Conservation (phyloP, 768 basidiomycete species). For the Amanita inopinata region DNA sequence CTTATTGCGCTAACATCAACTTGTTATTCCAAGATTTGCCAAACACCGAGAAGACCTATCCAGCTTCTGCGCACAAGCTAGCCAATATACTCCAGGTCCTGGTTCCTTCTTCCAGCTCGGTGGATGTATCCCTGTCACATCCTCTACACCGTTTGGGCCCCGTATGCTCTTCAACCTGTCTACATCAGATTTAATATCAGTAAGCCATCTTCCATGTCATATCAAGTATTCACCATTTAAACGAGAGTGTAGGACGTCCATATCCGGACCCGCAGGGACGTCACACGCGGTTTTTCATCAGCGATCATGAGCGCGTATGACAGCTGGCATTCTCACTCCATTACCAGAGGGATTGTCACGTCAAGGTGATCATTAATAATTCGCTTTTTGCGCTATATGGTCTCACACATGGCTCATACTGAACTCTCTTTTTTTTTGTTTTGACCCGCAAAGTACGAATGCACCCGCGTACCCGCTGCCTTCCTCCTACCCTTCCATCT, state of each 20-base stretch:
- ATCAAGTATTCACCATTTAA: not conserved
- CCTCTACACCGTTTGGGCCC: conserved; percentile 20
- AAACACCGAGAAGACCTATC: conserved; percentile 28
- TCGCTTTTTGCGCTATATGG: conserved; percentile 15
- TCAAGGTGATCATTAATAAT: conserved; percentile 25
- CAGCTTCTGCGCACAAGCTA: conserved; percentile 36
- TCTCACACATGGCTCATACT: conserved; percentile 5
- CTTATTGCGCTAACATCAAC: conserved; percentile 4
- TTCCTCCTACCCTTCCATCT: conserved; percentile 46
- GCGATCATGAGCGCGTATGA: conserved; percentile 26
- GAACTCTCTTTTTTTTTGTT: conserved; percentile 5
- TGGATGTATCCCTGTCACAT: conserved; percentile 40
- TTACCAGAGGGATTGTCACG: conserved; percentile 13
- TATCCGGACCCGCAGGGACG: conserved; percentile 36
- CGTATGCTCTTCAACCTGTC: conserved; percentile 29
- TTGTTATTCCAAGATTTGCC: conserved; percentile 19
- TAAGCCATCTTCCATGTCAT: conserved; percentile 11
- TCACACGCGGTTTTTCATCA: conserved; percentile 50
- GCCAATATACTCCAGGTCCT: conserved; percentile 40
- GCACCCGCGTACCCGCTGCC: conserved; percentile 48
- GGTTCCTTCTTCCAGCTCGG: conserved; percentile 46
- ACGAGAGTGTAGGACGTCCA: conserved; percentile 8
- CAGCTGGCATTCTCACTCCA: conserved; percentile 23
- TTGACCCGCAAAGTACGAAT: conserved; percentile 29
- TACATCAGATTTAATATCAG: conserved; percentile 13